Base-by-base conservation (phyloP, 306 rosid species). In the Casuarina cunninghamiana region DNA sequence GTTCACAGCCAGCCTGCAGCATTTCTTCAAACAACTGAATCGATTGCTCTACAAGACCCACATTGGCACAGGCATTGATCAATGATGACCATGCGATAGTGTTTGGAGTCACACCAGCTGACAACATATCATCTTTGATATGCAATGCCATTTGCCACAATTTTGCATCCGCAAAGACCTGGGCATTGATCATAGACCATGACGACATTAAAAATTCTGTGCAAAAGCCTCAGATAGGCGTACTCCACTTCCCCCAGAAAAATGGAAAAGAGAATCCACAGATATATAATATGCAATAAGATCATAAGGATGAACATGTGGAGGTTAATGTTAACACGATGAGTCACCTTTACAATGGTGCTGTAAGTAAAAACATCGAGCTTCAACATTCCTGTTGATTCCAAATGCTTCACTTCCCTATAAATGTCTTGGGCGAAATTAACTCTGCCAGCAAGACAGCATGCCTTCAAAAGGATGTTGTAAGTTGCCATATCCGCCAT, bases 321-420 rank as follows among this genome's bases (percentile, higher is more conserved):
- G 49, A 66, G 13, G 17, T 42, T 71, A 71, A 6, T 80, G 68
- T 76, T 53, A 72, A 78, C 43, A 48, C 39, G 48, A 63, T 17
- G 45, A 83, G 67, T 60, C 87, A 92, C 97, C 98, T 95, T 95
- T 73, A 92, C 87, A 77, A 95, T 89, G 45, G 98, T 95, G 88
- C 98, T 92, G 95, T 95, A 95, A 65, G 98, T 95, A 85, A 92
- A 95, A 84, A 92, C 95, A 81, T 92, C 95, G 89, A 92, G 82
- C 79, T 92, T 95, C 84, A 95, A 78, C 75, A 78, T 82, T 81
- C 95, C 97, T 37, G 67, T 77, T 38, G 92, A 92, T 87, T 94
- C 97, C 87, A 90, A 86, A 77, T 90, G 88, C 72, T 87, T 89
- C 49, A 95, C 91, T 74, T 95, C 97, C 87, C 57, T 80, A 70